phyloP scores from a whole-genome alignment of 805 yeast species.

The Myxozyma neotropica region DNA sequence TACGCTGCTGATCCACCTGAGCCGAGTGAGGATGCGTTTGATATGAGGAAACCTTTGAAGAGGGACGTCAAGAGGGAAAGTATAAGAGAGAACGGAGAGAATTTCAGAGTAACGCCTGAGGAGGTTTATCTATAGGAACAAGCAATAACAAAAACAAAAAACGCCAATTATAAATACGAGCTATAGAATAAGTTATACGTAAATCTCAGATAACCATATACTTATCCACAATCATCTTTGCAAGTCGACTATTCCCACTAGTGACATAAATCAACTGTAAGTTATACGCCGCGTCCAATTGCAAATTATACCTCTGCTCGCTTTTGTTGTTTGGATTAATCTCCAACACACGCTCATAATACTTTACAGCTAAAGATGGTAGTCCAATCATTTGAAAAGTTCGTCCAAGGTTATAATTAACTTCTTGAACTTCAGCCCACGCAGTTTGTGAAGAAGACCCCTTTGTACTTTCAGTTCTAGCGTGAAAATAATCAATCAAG shows the following conservation, averaged over 20 bases:
- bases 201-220: conserved; percentile 48
- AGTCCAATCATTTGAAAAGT: conserved; percentile 83
- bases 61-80: conserved; percentile 42
- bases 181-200: background rate
- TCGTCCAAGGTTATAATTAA: conserved; percentile 79
- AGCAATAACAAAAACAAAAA: background rate
- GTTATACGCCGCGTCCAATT: conserved; percentile 45
- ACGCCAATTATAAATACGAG: background rate
- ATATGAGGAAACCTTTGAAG: conserved; percentile 47
- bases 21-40: conserved; percentile 79
- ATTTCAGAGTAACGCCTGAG: conserved; percentile 33
- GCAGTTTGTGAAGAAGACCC: conserved; percentile 36
- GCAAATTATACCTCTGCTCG: conserved; percentile 41
- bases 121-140: conserved; percentile 26
- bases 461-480: conserved; percentile 44
- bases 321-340: conserved; percentile 29
- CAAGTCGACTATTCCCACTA: conserved; percentile 70
- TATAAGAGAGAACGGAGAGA: conserved; percentile 38
- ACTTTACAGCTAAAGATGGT: conserved; percentile 67
- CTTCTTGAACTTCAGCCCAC: conserved; percentile 66
- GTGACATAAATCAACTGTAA: conserved; percentile 70
- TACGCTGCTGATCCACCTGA: conserved; percentile 53
- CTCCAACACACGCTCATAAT: conserved; percentile 68
- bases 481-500: conserved; percentile 67
- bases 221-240: conserved; percentile 63